Percentiles rank a stretch among this genome's conserved stretches.
Conservation (phyloP, 208 protist species). For the Kentomonas sorsogonicus region DNA sequence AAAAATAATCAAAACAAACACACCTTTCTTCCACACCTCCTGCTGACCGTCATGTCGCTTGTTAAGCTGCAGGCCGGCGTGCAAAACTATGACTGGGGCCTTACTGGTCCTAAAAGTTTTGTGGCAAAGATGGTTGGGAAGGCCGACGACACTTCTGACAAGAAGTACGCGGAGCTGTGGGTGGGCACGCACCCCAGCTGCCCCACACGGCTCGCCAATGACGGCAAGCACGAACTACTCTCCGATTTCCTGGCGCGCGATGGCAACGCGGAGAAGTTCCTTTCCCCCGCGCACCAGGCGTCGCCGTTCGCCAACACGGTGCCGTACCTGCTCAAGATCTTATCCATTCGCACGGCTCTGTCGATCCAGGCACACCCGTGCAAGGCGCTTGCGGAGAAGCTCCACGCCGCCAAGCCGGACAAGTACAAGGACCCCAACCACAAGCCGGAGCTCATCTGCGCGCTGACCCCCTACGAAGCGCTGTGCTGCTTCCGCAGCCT, state of each 20-base stretch:
- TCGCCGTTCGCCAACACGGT: constrained; percentile 58
- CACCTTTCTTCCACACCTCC: neutral
- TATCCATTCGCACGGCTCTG: constrained; percentile 94
- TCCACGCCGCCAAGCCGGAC: constrained; percentile 84
- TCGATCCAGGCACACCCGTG: constrained; percentile 98
- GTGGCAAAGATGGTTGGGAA: constrained; percentile 75
- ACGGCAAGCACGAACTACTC: constrained; percentile 38
- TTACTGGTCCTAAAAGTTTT: constrained; percentile 67
- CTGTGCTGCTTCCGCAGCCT: constrained; percentile 95
- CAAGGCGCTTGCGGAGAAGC: constrained; percentile 87
- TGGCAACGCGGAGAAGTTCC: constrained; percentile 33
- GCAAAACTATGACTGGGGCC: constrained; percentile 87
- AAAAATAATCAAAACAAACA: constrained; percentile 7
- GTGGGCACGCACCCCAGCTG: constrained; percentile 95
- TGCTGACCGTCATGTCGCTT: constrained; percentile 46
- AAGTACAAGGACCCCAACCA: constrained; percentile 98
- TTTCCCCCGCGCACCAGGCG: constrained; percentile 47
- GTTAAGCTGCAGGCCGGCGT: constrained; percentile 57
- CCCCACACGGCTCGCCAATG: constrained; percentile 53
- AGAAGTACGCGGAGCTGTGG: constrained; percentile 95
- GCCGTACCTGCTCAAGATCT: constrained; percentile 96
- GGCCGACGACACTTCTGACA: constrained; percentile 36
- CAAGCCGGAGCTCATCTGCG: constrained; percentile 97
- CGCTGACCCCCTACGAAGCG: constrained; percentile 91
- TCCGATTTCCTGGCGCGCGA: constrained; percentile 42